Base-by-base conservation (phyloP, 352 stramenopile genomes). In the Aphanomyces astaci region DNA sequence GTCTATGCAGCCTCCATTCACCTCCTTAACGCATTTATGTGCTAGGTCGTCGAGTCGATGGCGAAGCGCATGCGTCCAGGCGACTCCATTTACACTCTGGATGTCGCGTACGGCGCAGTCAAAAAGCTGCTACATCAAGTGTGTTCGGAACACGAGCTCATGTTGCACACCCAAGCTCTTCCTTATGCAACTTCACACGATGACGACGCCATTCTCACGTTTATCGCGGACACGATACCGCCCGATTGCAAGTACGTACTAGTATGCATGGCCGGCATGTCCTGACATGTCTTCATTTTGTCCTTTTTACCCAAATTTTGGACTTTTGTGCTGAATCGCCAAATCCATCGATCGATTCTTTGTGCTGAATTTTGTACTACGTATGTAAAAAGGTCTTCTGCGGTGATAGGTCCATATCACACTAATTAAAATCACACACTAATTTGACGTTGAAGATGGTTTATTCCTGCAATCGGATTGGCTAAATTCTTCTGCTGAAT, bases 111-210 rank as follows among this genome's bases (percentile, higher is more conserved):
- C 66, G 94, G 92, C 9, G 90, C 87, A n/a, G 86, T 96, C 5
- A 92, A 95, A 65, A 98, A 97, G 73, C 97, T 98, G 78, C 77
- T 94, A 39, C 76, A 54, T 10, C 54, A 73, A 56, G 36, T 33
- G 13, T 46, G 49, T 25, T 13, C 24, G 27, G 46, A 48, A 24
- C n/a, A 46, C 22, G 28, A 87, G 10, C 71, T 78, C 30, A 69
- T 91, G 2, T 73, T 86, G 31, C 80, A 90, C 56, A 31, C 40
- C n/a, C 73, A 86, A 53, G 73, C 84, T 15, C 63, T 96, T 56
- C 75, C 77, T 22, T 79, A 95, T 22, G 76, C 76, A 4, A 82
- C 87, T 5, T 87, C 80, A 11, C 78, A 80, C 62, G 81, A 90
- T 25, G 82, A 90, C 52, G 67, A 72, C 0, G 74, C 72, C 2